These are phyloP conservation scores for Thraustochytrium sp. DNA, from an alignment of 352 stramenopile genomes.

Conservation along the genomic window DNA sequence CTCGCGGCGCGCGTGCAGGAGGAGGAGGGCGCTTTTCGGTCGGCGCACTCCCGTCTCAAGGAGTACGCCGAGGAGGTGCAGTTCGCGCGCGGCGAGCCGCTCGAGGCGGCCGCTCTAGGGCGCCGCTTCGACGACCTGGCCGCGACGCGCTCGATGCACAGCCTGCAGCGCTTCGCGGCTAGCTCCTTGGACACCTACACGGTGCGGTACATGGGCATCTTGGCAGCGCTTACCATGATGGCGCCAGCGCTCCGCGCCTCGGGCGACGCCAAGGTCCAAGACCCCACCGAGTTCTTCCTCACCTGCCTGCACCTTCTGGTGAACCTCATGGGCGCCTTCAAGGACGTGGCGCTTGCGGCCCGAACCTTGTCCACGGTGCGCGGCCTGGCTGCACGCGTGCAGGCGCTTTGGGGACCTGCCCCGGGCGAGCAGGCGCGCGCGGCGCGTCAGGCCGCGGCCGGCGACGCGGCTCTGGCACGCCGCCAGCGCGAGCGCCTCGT, in stretches of 20 bases:
- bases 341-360: background rate
- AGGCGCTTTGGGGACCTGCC: background rate
- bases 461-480: no score
- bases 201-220: constrained; percentile 28
- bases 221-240: constrained; percentile 24
- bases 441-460: no score
- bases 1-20: background rate
- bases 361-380: background rate
- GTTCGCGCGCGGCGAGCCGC: background rate
- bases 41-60: background rate
- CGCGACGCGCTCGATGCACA: background rate
- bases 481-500: no score
- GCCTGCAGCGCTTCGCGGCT: background rate
- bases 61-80: constrained; percentile 17
- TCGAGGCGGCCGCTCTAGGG: background rate
- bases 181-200: background rate
- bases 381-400: background rate
- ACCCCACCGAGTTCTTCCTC: constrained; percentile 27
- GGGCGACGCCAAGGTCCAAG: background rate
- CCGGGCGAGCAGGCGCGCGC: no score
- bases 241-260: background rate
- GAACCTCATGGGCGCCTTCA: constrained; percentile 33
- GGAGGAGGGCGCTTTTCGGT: background rate
- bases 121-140: background rate
- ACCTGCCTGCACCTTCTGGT: constrained; percentile 31